Evolutionary conservation across 1,284 basidiomycete species (phyloP), one percentile per base, ranked within the genome.

Genomic region (Sanghuangporus baumii): DNA sequence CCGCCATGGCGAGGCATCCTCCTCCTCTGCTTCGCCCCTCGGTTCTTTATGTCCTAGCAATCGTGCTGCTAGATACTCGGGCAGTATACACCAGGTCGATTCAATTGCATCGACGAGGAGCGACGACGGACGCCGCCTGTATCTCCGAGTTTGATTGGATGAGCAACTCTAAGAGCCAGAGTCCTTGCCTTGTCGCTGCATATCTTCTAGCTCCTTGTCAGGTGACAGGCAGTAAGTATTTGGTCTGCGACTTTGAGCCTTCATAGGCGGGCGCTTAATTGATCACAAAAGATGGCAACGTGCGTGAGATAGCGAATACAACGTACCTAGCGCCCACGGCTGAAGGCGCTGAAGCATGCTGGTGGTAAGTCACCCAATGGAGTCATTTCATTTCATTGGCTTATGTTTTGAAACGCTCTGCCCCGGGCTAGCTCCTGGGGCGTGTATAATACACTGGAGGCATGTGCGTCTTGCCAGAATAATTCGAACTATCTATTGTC

Each of bases 371-470:
- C 20, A 14, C 20, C 26, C 26, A 5, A 31, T 31, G 5, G 26
- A 31, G 5, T 31, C 26, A 31, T 31, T 3, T 31, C 26, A 31
- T 31, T 3, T 31, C 26, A 5, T 31, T 5, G 26, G 26, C 2
- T 31, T 31, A 31, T 31, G 26, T 31, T 31, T 31, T 31, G 26
- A 31, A 31, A 31, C 26, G 23, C 23, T 26, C 23, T 3, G 23
- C 23, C 3, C 23, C 23, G 26, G 26, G 26, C 26, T 31, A 63
- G 63, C 23, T 64, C 63, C 7, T 64, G 63, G 63, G 63, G 60
- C 14, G 59, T 52, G 18, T 64, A 64, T 59, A 64, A 64, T 34
- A 57, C 59, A 8, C 36, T 61, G 14, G 54, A 64, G 50, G 63
- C 60, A 18, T 64, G 63, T 43, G 63, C 63, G n/a, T 12, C 26